Percentiles rank a stretch among this genome's conserved stretches.
These are phyloP conservation scores for Orychophragmus violaceus DNA, from an alignment of 345 rosid species.

Conservation along the genomic window DNA sequence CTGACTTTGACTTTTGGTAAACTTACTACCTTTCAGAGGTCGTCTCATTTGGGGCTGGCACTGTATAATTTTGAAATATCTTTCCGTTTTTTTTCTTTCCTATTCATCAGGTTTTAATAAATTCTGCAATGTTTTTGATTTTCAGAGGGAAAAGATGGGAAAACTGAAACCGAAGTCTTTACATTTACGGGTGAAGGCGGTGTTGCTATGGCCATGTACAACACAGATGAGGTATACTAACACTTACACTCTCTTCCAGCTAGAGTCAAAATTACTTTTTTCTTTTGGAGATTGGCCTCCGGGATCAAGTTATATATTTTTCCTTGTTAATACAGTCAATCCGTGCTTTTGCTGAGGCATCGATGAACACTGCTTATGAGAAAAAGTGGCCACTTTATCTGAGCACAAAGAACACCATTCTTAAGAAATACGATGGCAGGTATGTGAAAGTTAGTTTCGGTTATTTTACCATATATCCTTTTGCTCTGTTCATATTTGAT, in stretches of 20 bases:
- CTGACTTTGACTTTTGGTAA: slow-evolving; percentile 87
- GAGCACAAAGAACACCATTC: slow-evolving; percentile 95
- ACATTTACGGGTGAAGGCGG: slow-evolving; percentile 90
- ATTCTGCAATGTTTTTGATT: slow-evolving; percentile 29
- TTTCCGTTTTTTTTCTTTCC: background rate
- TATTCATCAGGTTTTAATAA: background rate
- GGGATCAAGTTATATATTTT: background rate
- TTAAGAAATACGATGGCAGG: slow-evolving; percentile 99
- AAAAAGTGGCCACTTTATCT: slow-evolving; percentile 99
- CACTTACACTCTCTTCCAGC: background rate
- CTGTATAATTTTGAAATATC: background rate
- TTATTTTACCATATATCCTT: background rate
- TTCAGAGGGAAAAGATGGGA: slow-evolving; percentile 72
- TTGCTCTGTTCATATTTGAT: background rate
- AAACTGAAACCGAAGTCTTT: slow-evolving; percentile 73
- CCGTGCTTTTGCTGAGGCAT: slow-evolving; percentile 85
- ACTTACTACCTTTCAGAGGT: background rate
- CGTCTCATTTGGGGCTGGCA: background rate
- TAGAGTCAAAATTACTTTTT: background rate
- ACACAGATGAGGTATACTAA: slow-evolving; percentile 83
- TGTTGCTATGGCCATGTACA: slow-evolving; percentile 87
- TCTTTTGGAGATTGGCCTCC: background rate
- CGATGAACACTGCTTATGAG: slow-evolving; percentile 85
- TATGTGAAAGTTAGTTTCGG: slow-evolving; percentile 20
- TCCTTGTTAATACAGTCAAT: slow-evolving; percentile 48